These are phyloP conservation scores for Geum urbanum DNA, from an alignment of 306 rosid genomes.

Conservation along the genomic window DNA sequence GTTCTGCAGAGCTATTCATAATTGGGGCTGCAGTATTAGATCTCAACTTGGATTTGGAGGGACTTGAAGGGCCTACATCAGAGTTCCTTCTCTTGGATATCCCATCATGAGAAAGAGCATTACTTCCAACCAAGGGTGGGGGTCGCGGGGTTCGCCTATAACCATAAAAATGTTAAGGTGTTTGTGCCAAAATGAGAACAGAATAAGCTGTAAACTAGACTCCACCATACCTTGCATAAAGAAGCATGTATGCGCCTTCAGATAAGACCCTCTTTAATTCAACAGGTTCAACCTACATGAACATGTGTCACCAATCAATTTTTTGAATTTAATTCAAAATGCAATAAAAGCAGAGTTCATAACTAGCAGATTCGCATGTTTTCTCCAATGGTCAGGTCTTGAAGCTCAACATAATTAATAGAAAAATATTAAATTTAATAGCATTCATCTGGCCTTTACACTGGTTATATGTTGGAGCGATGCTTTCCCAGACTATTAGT, in stretches of 20 bases:
- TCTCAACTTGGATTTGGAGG: slow-evolving; percentile 40
- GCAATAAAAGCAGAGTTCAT: not conserved
- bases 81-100: slow-evolving; percentile 54
- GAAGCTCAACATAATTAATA: not conserved
- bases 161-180: slow-evolving; percentile 8
- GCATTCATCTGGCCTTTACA: not conserved
- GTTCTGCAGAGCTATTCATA: slow-evolving; percentile 25
- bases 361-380: not conserved
- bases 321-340: not conserved
- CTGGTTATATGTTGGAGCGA: not conserved
- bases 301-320: not conserved
- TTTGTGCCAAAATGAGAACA: not conserved
- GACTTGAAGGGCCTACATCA: slow-evolving; percentile 50
- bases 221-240: slow-evolving; percentile 59
- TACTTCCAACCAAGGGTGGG: slow-evolving; percentile 41
- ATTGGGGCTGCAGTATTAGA: slow-evolving; percentile 29
- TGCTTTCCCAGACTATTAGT: not conserved
- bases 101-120: slow-evolving; percentile 31
- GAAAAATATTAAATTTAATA: not conserved
- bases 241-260: slow-evolving; percentile 79
- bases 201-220: slow-evolving; percentile 3
- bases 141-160: slow-evolving; percentile 54
- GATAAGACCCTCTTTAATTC: slow-evolving; percentile 56
- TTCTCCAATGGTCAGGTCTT: not conserved
- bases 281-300: slow-evolving; percentile 67